A percentile compares a stretch with the other conserved stretches of the same genome.
These are phyloP conservation scores for Kwoniella sp. DNA, from an alignment of 768 basidiomycete species.

Conservation along the genomic window DNA sequence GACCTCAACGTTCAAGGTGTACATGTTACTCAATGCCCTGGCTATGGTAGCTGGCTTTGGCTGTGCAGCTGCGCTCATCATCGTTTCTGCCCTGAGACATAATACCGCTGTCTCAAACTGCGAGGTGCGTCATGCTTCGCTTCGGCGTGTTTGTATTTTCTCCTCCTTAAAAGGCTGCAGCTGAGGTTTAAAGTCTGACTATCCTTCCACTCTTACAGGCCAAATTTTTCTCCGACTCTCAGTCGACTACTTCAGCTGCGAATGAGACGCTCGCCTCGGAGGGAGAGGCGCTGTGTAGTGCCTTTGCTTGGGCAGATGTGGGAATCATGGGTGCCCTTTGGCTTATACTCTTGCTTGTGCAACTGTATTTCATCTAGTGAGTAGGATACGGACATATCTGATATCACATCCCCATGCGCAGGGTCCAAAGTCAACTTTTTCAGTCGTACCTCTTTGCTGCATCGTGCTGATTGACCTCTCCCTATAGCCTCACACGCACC, in stretches of 20 bases:
- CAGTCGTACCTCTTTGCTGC: no score
- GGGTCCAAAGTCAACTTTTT: no score
- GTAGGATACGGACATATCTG: conserved; percentile 22
- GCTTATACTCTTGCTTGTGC: conserved; percentile 74
- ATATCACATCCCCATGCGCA: no score
- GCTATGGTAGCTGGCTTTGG: conserved; percentile 64
- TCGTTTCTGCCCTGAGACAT: conserved; percentile 77
- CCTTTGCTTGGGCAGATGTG: conserved; percentile 89
- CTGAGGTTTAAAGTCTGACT: no score
- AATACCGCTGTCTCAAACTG: conserved; percentile 70
- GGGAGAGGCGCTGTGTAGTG: conserved; percentile 75
- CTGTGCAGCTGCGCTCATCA: conserved; percentile 76
- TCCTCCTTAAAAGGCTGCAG: no score
- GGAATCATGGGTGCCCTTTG: conserved; percentile 90
- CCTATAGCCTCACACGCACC: conserved; percentile 60
- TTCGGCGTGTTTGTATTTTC: no score
- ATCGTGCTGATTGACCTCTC: not conserved
- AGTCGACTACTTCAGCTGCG: conserved; percentile 26
- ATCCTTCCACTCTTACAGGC: no score
- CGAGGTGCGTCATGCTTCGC: conserved; percentile 57
- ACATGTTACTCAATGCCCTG: conserved; percentile 39
- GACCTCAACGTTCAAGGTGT: conserved; percentile 50
- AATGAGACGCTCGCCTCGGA: conserved; percentile 56
- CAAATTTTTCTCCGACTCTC: conserved; percentile 50
- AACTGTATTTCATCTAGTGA: conserved; percentile 62